Conservation (phyloP, 441 rosid species). For the Gossypium gossypioides region DNA sequence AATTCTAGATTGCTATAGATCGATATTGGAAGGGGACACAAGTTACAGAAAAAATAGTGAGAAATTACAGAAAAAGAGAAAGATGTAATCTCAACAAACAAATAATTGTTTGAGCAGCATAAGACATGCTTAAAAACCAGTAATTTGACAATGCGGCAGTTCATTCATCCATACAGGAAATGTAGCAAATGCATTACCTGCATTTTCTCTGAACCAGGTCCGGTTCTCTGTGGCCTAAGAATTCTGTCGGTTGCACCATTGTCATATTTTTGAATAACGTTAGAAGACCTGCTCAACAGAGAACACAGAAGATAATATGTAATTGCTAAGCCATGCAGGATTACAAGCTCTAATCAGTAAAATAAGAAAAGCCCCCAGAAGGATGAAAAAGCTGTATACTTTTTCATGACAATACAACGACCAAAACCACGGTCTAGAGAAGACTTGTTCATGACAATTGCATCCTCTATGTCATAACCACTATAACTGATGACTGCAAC, state of each 20-base stretch:
- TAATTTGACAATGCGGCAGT: not conserved
- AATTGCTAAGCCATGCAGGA: not conserved
- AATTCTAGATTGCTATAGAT: not conserved
- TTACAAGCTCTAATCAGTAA: not conserved
- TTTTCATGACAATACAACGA: slow-evolving; percentile 89
- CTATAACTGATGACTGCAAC: slow-evolving; percentile 95
- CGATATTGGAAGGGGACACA: not conserved
- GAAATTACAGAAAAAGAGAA: not conserved
- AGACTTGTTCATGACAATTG: slow-evolving; percentile 94
- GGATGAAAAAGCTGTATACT: slow-evolving; percentile 31
- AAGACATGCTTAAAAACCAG: not conserved
- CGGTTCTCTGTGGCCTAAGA: slow-evolving; percentile 52
- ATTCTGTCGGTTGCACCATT: slow-evolving; percentile 49
- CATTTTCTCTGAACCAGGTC: slow-evolving; percentile 55
- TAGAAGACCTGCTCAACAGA: slow-evolving; percentile 39
- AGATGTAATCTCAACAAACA: not conserved
- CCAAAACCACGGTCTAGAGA: slow-evolving; percentile 98
- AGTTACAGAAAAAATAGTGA: not conserved
- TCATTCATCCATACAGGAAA: not conserved
- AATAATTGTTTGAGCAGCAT: not conserved
- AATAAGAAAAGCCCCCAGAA: not conserved
- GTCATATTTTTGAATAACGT: slow-evolving; percentile 39
- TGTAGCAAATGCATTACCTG: slow-evolving; percentile 38
- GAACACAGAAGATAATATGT: slow-evolving; percentile 12
- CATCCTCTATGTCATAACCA: slow-evolving; percentile 98